Conservation (phyloP, 2,329 filamentous ascomycete genomes). For the Hawksworthiomyces lignivorus region DNA sequence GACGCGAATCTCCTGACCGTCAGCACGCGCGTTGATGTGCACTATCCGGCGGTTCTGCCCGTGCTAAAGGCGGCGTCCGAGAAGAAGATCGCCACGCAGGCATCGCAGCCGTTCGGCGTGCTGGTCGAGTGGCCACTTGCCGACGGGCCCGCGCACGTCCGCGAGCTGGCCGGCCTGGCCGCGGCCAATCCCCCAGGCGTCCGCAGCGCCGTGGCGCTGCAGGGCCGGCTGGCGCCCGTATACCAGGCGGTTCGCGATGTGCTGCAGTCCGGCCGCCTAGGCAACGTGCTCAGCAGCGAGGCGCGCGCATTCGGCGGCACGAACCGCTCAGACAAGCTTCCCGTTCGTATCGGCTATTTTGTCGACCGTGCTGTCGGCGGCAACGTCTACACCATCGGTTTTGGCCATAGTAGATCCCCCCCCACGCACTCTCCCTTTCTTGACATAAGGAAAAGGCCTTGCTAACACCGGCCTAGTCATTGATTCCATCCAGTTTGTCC, state of each 20-base stretch:
- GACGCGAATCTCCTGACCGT: constrained; percentile 49
- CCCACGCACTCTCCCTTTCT: too few relatives aligned
- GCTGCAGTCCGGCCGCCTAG: constrained; percentile 37
- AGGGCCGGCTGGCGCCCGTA: constrained; percentile 39
- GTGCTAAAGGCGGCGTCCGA: constrained; percentile 31
- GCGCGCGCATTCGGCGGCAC: constrained; percentile 31
- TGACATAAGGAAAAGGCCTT: too few relatives aligned
- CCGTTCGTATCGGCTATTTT: constrained; percentile 37
- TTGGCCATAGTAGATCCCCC: constrained; percentile 35
- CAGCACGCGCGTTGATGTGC: constrained; percentile 45
- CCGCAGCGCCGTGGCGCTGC: constrained; percentile 41
- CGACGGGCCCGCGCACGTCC: constrained; percentile 30
- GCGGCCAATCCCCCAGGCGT: constrained; percentile 19
- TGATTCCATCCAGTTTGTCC: constrained; percentile 35
- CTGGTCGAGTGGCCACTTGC: constrained; percentile 55
- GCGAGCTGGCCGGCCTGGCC: constrained; percentile 28
- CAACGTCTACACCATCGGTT: constrained; percentile 33
- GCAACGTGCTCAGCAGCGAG: constrained; percentile 45
- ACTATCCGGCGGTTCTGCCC: constrained; percentile 37
- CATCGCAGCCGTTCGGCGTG: background rate
- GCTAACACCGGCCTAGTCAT: too few relatives aligned
- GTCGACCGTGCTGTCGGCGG: constrained; percentile 38
- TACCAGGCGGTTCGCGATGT: constrained; percentile 36
- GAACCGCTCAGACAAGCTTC: constrained; percentile 24
- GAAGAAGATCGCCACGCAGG: constrained; percentile 44